Conservation (phyloP, 2,329 filamentous ascomycete genomes). For the Ustulina deusta region DNA sequence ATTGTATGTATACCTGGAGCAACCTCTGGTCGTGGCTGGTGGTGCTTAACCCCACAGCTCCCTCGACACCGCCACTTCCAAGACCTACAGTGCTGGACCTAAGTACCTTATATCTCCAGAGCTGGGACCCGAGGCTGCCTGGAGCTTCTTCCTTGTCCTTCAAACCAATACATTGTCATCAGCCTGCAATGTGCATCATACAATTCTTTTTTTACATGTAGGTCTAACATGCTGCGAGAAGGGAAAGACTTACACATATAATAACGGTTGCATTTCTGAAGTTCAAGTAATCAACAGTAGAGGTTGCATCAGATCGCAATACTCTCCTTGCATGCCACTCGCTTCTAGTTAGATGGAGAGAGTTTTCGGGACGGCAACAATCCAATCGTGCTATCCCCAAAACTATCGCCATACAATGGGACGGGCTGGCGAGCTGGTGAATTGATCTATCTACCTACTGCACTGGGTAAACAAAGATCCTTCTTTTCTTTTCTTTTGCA, state of each 20-base stretch:
- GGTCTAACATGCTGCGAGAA: neutral
- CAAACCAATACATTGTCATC: neutral
- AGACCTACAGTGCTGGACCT: too few species aligned
- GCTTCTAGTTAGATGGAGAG: neutral
- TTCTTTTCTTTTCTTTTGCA: neutral
- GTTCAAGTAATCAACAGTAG: neutral
- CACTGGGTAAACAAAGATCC: neutral
- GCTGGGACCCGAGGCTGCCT: constrained; percentile 2
- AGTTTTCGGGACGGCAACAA: constrained; percentile 1
- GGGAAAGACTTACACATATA: neutral
- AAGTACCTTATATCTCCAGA: too few species aligned
- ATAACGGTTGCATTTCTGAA: neutral
- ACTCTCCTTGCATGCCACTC: neutral
- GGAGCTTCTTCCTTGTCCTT: neutral
- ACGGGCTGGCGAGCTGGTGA: neutral
- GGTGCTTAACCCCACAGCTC: too few species aligned
- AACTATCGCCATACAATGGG: neutral
- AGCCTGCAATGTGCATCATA: neutral
- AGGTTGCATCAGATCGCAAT: neutral
- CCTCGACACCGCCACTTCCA: too few species aligned
- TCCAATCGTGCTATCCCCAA: neutral
- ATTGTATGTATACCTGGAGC: too few species aligned
- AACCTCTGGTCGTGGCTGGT: too few species aligned
- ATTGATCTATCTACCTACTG: neutral
- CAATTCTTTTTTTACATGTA: neutral